phyloP scores from a whole-genome alignment of 345 rosid genomes.

The Iberis pinnata region DNA sequence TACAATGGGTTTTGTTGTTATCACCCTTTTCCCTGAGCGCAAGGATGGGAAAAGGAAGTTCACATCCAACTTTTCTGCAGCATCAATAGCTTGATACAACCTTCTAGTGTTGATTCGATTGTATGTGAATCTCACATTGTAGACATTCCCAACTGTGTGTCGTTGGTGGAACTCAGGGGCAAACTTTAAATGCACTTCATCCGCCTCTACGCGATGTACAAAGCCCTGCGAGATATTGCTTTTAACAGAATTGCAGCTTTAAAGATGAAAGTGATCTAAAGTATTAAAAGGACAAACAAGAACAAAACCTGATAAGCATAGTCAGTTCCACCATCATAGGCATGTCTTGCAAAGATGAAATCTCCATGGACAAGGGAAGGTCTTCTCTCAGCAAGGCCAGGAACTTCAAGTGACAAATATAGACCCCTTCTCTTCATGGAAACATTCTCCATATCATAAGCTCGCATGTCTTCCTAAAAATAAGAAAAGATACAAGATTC shows the following conservation, averaged over 20 bases:
- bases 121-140: slow-evolving; percentile 66
- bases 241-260: slow-evolving; percentile 3
- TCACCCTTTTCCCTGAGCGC: slow-evolving; percentile 36
- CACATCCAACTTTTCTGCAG: slow-evolving; percentile 40
- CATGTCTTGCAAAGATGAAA: slow-evolving; percentile 43
- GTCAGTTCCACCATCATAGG: slow-evolving; percentile 30
- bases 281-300: neutral
- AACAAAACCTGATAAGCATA: slow-evolving; percentile 44
- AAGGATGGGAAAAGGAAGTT: slow-evolving; percentile 60
- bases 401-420: slow-evolving; percentile 57
- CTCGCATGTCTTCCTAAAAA: slow-evolving; percentile 70
- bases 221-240: slow-evolving; percentile 47
- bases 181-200: slow-evolving; percentile 70
- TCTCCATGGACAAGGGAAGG: slow-evolving; percentile 90
- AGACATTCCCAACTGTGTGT: slow-evolving; percentile 45
- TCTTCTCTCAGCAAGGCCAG: slow-evolving; percentile 90
- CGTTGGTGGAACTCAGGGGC: slow-evolving; percentile 40
- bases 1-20: slow-evolving; percentile 40
- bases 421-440: slow-evolving; percentile 49
- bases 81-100: slow-evolving; percentile 68
- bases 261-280: slow-evolving; percentile 5
- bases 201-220: slow-evolving; percentile 78
- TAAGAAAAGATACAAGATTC: slow-evolving; percentile 11
- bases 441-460: slow-evolving; percentile 63
- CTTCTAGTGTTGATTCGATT: slow-evolving; percentile 64